Evolutionary conservation across 2,329 filamentous ascomycete genomes (phyloP).

Genomic region (Dactylella cylindrospora): DNA sequence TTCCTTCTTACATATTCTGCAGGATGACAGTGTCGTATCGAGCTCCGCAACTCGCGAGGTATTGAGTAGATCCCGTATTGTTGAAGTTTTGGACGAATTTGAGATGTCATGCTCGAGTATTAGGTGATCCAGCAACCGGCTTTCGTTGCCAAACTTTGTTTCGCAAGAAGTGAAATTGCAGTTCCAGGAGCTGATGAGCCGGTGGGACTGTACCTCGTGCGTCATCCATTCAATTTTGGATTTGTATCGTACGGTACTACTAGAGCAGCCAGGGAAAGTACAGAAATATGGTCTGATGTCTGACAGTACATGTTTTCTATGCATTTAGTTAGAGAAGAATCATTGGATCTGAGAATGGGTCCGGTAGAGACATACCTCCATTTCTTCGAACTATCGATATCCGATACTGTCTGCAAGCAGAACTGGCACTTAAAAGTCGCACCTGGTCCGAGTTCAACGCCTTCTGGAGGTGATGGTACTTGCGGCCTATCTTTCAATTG

Average conservation of each 20-base stretch:
- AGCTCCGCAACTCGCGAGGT: background rate
- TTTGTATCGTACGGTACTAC: background rate
- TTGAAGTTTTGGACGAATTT: too few species aligned
- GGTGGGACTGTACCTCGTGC: constrained; percentile 5
- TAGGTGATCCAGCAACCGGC: too few species aligned
- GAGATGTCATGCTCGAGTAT: too few species aligned
- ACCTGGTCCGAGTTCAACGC: background rate
- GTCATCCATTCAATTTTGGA: constrained; percentile 8
- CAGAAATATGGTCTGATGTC: constrained; percentile 10
- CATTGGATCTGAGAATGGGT: background rate
- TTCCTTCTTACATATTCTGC: background rate
- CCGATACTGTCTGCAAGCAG: background rate
- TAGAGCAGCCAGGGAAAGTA: background rate
- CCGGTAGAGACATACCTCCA: background rate
- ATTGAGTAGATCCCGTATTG: background rate
- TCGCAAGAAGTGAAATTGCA: background rate
- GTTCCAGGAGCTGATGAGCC: constrained; percentile 3
- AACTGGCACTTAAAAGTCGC: constrained; percentile 2
- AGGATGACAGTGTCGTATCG: background rate
- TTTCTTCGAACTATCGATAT: constrained; percentile 4
- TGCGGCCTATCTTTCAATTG: constrained; percentile 1
- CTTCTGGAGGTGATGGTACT: constrained; percentile 2
- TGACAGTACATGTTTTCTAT: constrained; percentile 5
- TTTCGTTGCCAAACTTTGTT: too few species aligned
- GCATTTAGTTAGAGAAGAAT: background rate